Base-by-base conservation (phyloP, 108 stramenopile genomes). In the Cyclostephanos tholiformis region DNA sequence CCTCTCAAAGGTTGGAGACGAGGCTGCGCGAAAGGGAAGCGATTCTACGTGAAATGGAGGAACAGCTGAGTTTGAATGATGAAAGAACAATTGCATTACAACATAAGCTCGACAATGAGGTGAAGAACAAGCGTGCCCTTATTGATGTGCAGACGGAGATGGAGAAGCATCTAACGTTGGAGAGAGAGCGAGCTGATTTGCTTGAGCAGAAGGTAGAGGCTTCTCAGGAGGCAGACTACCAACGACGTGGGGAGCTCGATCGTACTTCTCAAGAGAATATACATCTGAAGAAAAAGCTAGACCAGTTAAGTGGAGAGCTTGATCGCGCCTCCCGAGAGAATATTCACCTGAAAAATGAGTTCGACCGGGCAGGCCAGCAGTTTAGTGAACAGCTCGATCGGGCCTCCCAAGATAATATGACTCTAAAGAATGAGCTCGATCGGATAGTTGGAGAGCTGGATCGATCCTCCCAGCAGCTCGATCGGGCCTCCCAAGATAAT, bases 171-270 rank as follows among this genome's bases (percentile, higher is more conserved):
- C 22, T 67, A 41, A 36, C 2, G 6, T 58, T 71, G 20, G 69
- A 78, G 38, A 56, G 32, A 43, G 70, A 78, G 36, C 49, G 77
- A 29, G 77, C 41, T 17, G 56, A 41, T n/a, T 29, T 78, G 38
- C 38, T 78, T 12, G 56, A 79, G 60, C 60, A 63, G 48, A 44
- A 63, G 51, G 17, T 63, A 23, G 65, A 66, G 3, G 52, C 19
- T 8, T 53, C n/a, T 53, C 13, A 41, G 41, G 41, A 41, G 41
- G 12, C 9, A 7, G 41, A 41, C 41, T 41, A 55, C n/a, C 27
- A 64, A 8, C 26, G 10, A 39, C 65, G 56, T 32, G 57, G 11
- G 0, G 68, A 76, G 62, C 53, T 76, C n/a, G 67, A 63, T 22
- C 61, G 58, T 0, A 26, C 36, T 13, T 52, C 50, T 19, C 58